Conservation (phyloP, 2,329 filamentous ascomycete species). For the Colletotrichum liaoningense region DNA sequence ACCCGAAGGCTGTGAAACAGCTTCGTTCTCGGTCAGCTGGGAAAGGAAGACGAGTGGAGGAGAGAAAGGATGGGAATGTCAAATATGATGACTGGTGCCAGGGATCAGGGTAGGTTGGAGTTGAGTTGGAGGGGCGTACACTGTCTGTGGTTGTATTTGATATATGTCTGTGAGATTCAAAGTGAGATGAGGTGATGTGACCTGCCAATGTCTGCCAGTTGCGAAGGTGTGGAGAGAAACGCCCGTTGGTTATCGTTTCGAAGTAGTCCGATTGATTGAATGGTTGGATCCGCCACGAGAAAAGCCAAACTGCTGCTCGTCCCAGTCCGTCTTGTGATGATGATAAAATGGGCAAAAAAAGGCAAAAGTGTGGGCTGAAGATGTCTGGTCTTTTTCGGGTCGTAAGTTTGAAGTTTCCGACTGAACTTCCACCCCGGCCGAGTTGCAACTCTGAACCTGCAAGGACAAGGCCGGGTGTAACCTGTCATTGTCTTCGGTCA, state of each 20-base stretch:
- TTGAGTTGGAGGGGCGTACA: neutral
- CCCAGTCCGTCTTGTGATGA: neutral
- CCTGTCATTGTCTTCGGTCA: neutral
- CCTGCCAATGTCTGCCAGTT: neutral
- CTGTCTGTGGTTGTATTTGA: neutral
- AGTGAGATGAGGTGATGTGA: constrained; percentile 27
- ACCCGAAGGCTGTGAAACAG: constrained; percentile 24
- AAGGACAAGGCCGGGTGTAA: constrained; percentile 3
- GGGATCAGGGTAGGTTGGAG: neutral
- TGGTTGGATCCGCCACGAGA: neutral
- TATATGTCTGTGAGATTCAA: neutral
- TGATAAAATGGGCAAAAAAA: constrained; percentile 15
- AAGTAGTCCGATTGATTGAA: neutral
- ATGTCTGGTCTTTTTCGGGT: neutral
- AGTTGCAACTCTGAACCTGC: neutral
- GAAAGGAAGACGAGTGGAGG: neutral
- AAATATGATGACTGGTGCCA: neutral
- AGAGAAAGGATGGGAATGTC: neutral
- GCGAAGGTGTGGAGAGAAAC: constrained; percentile 3
- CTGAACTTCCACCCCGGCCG: constrained; percentile 23
- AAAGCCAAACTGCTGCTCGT: neutral
- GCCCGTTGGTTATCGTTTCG: constrained; percentile 17
- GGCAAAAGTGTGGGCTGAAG: constrained; percentile 16
- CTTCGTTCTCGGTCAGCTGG: constrained; percentile 30
- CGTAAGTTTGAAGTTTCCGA: constrained; percentile 25